Evolutionary conservation across 139 green algal genomes (phyloP).

Genomic region (Chlamydomonas sphaeroides): DNA sequence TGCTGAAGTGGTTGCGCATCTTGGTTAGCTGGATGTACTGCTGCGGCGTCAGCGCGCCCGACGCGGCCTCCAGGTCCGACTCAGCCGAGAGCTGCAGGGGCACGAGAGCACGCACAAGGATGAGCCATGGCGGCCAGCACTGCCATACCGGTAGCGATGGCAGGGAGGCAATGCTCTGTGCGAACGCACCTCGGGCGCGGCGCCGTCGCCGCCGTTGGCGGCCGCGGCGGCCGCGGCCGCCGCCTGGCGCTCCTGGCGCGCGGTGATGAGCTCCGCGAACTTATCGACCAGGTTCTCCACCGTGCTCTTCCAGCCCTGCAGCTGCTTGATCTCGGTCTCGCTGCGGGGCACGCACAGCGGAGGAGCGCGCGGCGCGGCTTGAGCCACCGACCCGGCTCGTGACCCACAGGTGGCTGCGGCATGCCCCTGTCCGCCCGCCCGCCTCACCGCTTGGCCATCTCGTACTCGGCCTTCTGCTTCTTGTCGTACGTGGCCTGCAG

Average conservation of each 20-base stretch:
- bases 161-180: too few species aligned
- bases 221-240: neutral
- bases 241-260: neutral
- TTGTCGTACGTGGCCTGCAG: conserved; percentile 84
- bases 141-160: too few species aligned
- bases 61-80: neutral
- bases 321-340: conserved; percentile 87
- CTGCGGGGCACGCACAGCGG: conserved; percentile 36
- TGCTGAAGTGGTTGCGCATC: conserved; percentile 70
- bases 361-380: too few species aligned
- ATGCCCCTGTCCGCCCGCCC: too few species aligned
- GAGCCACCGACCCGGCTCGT: too few species aligned
- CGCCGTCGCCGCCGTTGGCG: neutral
- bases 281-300: conserved; percentile 71
- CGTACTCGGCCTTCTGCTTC: conserved; percentile 75
- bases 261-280: conserved; percentile 56
- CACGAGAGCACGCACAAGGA: neutral
- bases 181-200: neutral
- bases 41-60: conserved; percentile 17
- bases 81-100: neutral
- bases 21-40: conserved; percentile 58
- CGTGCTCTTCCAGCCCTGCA: conserved; percentile 78
- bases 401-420: too few species aligned
- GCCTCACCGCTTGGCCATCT: conserved; percentile 72
- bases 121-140: too few species aligned